phyloP scores from a whole-genome alignment of 2,329 filamentous ascomycete species.

The Fusarium bulbicola region DNA sequence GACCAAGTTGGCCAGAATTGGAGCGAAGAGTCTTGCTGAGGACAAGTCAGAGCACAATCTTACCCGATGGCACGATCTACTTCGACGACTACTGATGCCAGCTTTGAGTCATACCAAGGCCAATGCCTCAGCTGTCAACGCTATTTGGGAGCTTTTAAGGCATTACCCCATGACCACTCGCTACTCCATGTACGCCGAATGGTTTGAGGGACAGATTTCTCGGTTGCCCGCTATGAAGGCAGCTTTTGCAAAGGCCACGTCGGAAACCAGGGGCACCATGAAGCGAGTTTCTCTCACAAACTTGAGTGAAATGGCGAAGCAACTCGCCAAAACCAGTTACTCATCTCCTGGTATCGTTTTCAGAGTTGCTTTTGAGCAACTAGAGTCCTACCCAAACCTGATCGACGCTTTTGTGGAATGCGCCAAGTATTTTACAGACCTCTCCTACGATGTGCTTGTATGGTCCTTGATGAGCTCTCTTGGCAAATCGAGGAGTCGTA shows the following conservation, averaged over 20 bases:
- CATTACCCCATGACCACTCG: constrained; percentile 79
- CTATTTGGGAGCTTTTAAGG: constrained; percentile 84
- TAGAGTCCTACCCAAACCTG: constrained; percentile 93
- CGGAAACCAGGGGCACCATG: constrained; percentile 85
- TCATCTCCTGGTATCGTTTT: constrained; percentile 93
- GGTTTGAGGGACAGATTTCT: constrained; percentile 83
- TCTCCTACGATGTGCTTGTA: constrained; percentile 92
- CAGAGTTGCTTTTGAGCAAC: constrained; percentile 85
- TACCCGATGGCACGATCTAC: constrained; percentile 83
- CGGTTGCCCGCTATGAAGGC: constrained; percentile 78
- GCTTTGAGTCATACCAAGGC: constrained; percentile 85
- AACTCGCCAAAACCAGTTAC: constrained; percentile 90
- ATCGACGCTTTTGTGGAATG: constrained; percentile 96
- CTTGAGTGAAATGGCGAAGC: constrained; percentile 83
- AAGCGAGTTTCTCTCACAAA: constrained; percentile 92
- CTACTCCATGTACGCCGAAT: constrained; percentile 92
- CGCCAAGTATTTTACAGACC: constrained; percentile 88
- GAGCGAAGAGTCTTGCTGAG: constrained; percentile 74
- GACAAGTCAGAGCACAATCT: constrained; percentile 77
- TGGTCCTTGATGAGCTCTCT: constrained; percentile 88
- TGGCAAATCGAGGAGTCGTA: constrained; percentile 69
- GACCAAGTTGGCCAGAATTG: constrained; percentile 86
- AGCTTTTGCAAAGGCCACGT: constrained; percentile 79
- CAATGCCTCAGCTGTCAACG: constrained; percentile 85
- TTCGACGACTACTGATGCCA: constrained; percentile 85